Evolutionary conservation across 768 basidiomycete species (phyloP).

Genomic region (Terana coerulea): DNA sequence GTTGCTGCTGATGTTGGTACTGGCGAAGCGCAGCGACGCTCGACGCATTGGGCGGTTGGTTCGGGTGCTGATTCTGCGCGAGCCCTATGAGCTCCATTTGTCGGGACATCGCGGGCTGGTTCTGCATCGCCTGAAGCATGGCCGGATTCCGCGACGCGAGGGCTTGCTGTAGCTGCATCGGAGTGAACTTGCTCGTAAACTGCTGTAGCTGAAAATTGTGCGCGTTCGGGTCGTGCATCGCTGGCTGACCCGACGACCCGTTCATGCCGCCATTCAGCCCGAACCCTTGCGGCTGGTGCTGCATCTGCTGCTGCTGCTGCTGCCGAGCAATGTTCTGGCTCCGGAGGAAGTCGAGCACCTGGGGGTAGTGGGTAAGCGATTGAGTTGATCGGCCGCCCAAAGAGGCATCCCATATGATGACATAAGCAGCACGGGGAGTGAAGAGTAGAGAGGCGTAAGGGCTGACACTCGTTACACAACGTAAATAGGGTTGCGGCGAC

Average conservation of each 20-base stretch:
- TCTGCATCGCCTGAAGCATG: constrained; percentile 11
- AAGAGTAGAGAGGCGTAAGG: constrained; percentile 2
- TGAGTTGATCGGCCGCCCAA: constrained; percentile 14
- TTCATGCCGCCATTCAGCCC: constrained; percentile 6
- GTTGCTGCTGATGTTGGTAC: constrained; percentile 13
- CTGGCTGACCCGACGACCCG: not conserved
- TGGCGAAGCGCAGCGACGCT: constrained; percentile 12
- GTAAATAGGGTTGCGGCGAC: not conserved
- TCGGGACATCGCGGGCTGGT: constrained; percentile 9
- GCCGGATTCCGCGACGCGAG: not conserved
- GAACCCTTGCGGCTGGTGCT: constrained; percentile 12
- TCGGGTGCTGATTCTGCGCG: constrained; percentile 21
- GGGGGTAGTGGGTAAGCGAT: constrained; percentile 8
- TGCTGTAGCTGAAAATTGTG: constrained; percentile 1
- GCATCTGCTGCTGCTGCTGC: constrained; percentile 9
- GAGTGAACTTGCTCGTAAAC: not conserved
- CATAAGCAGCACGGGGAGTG: constrained; percentile 22
- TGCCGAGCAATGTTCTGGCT: not conserved
- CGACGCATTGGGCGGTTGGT: constrained; percentile 7
- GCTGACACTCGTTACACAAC: no score
- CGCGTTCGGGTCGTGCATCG: constrained; percentile 2
- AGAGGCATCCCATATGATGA: constrained; percentile 20
- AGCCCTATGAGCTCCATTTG: constrained; percentile 24
- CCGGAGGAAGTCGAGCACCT: constrained; percentile 12
- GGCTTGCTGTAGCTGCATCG: constrained; percentile 4